Evolutionary conservation across 345 rosid species (phyloP), one percentile per base, ranked within the genome.

Genomic region (Stellera chamaejasme): DNA sequence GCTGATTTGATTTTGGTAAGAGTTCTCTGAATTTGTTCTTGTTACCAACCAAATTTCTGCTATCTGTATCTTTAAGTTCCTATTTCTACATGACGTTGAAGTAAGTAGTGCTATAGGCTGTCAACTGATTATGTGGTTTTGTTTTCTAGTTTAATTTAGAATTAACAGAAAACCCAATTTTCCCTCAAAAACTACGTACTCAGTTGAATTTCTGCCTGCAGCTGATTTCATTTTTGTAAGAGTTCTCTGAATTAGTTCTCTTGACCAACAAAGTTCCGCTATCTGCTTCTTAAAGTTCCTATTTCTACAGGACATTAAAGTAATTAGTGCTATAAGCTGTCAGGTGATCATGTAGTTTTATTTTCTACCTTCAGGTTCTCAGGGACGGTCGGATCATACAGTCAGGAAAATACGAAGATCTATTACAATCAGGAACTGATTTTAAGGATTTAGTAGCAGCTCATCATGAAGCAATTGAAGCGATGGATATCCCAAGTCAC

Each of bases 391-490:
- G 66, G 44, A 83, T 94, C 68, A 87, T 83, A 71, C 99, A 94
- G 64, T 91, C 97, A 11, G 99, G 99, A 63, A 87, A 84, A 75
- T 94, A 94, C 56, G 97, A 94, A 65, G 97, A 94, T 49, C 95
- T 94, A 58, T 75, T 94, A 65, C 99, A 85, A 70, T 95, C 92
- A 59, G 99, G 99, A 63, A 94, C 99, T 49, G 99, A 94, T 74
- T 94, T 94, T 64, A 82, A 64, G 27, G 79, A 92, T 42, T 77
- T 94, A 79, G 99, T 94, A 54, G 83, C 97, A 11, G 99, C 99
- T 65, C 97, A 94, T 62, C 90, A 85, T 45, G 97, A 94, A 74
- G 99, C 97, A 73, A 94, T 94, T 69, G 99, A 79, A 67, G 90
- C 97, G 13, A 90, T 94, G 92, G 99, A 94, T 67, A 83, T 94